Evolutionary conservation across 1,284 basidiomycete species (phyloP), one percentile per base, ranked within the genome.

Genomic region (Kalmanozyma brasiliensis): DNA sequence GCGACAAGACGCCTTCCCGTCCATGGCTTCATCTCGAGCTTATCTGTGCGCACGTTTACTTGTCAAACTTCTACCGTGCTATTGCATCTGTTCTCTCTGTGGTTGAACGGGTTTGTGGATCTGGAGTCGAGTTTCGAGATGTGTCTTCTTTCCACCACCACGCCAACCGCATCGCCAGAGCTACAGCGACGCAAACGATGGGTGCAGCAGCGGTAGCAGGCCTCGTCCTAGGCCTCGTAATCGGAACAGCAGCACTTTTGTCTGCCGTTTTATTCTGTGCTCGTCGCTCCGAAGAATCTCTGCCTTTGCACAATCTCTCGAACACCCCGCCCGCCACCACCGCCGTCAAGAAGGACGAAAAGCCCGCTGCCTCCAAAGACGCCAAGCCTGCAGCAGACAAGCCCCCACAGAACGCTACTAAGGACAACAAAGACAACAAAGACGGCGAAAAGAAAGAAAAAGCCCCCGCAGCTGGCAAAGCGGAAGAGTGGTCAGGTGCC

Each of bases 121-220:
- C 38, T 41, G 8, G 38, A 32, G 26, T 29, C 29, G n/a, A 43
- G 23, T 17, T 2, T 9, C 26, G 24, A 11, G 17, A 6, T 22
- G 32, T 33, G 29, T 16, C 6, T 19, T 26, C 26, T 20, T 26
- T 30, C 41, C 17, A 23, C 11, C 29, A 14, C 29, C 44, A 1
- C n/a, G 10, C 7, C 5, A 17, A n/a, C n/a, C n/a, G n/a, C n/a
- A n/a, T n/a, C n/a, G n/a, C n/a, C n/a, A n/a, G n/a, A n/a, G n/a
- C n/a, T n/a, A n/a, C n/a, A n/a, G 16, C 22, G 4, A 24, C 11
- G 17, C n/a, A n/a, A 11, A 53, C 14, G 1, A 66, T 66, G 63
- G 52, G 20, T 24, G 56, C 63, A 6, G 57, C 42, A 44, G 57
- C 63, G 34, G 43, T 66, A 5, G 63, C 56, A 20, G 63, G 63